Conservation (phyloP, 306 rosid species). For the Neltuma alba region DNA sequence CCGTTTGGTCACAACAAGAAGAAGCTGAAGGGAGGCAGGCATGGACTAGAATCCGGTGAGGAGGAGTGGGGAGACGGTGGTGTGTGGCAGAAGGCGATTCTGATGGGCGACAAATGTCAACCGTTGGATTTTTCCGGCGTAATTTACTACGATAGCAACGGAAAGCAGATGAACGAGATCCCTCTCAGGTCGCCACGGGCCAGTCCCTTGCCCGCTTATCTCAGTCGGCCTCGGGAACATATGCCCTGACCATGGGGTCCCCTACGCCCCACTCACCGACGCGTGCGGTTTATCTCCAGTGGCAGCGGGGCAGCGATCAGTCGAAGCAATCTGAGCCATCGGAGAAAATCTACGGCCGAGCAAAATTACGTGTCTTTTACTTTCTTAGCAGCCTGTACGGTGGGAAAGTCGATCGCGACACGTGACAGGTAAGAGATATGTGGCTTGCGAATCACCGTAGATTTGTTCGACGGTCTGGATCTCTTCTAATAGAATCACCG, state of each 20-base stretch:
- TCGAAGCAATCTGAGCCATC: neutral
- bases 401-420: neutral
- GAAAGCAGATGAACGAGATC: constrained; percentile 53
- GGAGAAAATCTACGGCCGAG: neutral
- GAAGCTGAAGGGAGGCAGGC: constrained; percentile 18
- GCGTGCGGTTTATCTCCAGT: neutral
- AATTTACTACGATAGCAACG: constrained; percentile 66
- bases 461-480: neutral
- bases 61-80: constrained; percentile 82
- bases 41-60: neutral
- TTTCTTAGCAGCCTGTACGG: neutral
- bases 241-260: neutral
- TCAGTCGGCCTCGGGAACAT: constrained; percentile 32
- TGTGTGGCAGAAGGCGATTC: constrained; percentile 85
- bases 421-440: neutral
- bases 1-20: constrained; percentile 45
- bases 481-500: neutral
- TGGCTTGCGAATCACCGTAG: neutral
- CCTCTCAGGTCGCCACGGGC: constrained; percentile 84
- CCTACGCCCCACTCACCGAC: neutral
- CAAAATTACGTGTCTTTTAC: neutral
- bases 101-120: constrained; percentile 91
- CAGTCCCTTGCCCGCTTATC: constrained; percentile 84
- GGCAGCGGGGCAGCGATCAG: neutral
- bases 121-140: constrained; percentile 86